Conservation (phyloP, 805 yeast species). For the Sugiyamaella chiloensis region DNA sequence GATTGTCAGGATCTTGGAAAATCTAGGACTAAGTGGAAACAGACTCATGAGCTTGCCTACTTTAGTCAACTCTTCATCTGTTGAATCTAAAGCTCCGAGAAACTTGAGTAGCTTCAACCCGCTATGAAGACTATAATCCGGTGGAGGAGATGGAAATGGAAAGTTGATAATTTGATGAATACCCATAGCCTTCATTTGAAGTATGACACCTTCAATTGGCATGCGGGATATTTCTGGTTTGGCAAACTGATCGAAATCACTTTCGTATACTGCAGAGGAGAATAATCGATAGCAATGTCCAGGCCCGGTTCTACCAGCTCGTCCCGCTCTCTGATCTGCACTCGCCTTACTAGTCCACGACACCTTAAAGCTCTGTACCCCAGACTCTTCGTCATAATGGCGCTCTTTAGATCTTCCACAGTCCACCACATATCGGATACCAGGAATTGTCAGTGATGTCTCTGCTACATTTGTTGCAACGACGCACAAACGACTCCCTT, state of each 20-base stretch:
- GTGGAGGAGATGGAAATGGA: constrained; percentile 96
- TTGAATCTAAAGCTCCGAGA: constrained; percentile 71
- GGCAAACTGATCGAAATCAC: constrained; percentile 77
- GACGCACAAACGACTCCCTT: constrained; percentile 81
- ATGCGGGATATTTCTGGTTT: constrained; percentile 87
- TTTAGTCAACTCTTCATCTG: constrained; percentile 58
- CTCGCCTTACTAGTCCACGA: constrained; percentile 95
- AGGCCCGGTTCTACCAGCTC: constrained; percentile 99
- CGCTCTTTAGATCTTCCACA: constrained; percentile 93
- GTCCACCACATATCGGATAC: constrained; percentile 90
- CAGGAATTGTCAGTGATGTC: constrained; percentile 94
- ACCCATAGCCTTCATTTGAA: constrained; percentile 96
- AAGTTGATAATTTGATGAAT: constrained; percentile 85
- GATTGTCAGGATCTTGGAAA: constrained; percentile 81
- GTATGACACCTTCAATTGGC: constrained; percentile 96
- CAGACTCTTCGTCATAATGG: constrained; percentile 72
- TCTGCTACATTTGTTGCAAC: constrained; percentile 98
- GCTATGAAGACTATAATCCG: constrained; percentile 50
- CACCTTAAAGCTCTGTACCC: constrained; percentile 88
- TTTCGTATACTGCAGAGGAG: constrained; percentile 91
- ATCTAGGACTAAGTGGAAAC: constrained; percentile 92
- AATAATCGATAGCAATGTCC: constrained; percentile 93
- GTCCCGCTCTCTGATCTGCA: constrained; percentile 91
- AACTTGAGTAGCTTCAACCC: constrained; percentile 67
- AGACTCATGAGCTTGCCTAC: constrained; percentile 82